phyloP scores from a whole-genome alignment of 1,139 yeast genomes.

The Lodderomyces beijingensis region DNA sequence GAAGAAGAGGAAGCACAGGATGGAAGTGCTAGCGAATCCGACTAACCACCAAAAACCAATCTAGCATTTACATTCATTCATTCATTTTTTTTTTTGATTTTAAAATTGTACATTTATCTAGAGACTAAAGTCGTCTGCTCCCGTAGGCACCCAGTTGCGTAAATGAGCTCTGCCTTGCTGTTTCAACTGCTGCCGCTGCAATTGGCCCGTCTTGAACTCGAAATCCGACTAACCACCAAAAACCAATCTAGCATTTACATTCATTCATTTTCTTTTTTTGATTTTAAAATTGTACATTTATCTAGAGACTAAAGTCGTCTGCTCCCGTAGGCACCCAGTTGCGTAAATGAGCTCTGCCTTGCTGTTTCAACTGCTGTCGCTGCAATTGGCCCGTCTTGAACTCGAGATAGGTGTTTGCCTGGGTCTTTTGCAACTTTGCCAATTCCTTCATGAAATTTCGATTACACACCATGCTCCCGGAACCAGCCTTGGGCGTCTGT shows the following conservation, averaged over 20 bases:
- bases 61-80: too few relatives aligned
- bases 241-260: too few relatives aligned
- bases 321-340: conserved; percentile 28
- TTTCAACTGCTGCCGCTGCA: conserved; percentile 22
- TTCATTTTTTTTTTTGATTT: too few relatives aligned
- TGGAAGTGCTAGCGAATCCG: not conserved
- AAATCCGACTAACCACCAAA: too few relatives aligned
- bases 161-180: conserved; percentile 18
- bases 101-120: too few relatives aligned
- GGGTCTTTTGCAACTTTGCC: conserved; percentile 5
- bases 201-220: conserved; percentile 23
- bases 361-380: conserved; percentile 22
- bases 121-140: conserved; percentile 27
- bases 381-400: conserved; percentile 21
- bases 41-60: too few relatives aligned
- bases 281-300: too few relatives aligned
- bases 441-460: conserved; percentile 17
- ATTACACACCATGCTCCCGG: conserved; percentile 42
- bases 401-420: conserved; percentile 18
- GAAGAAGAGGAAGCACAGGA: conserved; percentile 17
- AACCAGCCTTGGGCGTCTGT: conserved; percentile 40
- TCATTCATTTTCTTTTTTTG: too few relatives aligned
- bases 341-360: conserved; percentile 20
- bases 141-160: conserved; percentile 30
- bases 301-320: conserved; percentile 27